A percentile compares a stretch with the other conserved stretches of the same genome.
These are phyloP conservation scores for Blastobotrys apis DNA, from an alignment of 1,139 yeast genomes.

Conservation along the genomic window DNA sequence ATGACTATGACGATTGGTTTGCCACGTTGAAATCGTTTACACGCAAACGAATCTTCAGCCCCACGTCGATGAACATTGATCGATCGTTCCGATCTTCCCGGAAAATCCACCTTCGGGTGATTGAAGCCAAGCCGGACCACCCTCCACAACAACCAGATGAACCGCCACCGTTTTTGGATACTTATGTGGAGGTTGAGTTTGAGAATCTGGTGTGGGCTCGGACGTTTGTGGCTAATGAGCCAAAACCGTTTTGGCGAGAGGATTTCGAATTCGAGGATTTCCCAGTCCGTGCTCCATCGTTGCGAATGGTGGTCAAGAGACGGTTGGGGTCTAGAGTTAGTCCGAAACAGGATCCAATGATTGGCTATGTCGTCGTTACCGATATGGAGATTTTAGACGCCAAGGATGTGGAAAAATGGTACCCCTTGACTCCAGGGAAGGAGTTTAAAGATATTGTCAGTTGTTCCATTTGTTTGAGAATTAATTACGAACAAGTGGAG, in stretches of 20 bases:
- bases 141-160: not conserved
- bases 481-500: slow-evolving; percentile 52
- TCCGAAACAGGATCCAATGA: slow-evolving; percentile 36
- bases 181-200: slow-evolving; percentile 52
- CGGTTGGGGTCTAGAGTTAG: slow-evolving; percentile 21
- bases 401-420: slow-evolving; percentile 24
- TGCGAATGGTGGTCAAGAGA: slow-evolving; percentile 24
- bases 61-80: slow-evolving; percentile 30
- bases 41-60: slow-evolving; percentile 50
- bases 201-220: slow-evolving; percentile 56
- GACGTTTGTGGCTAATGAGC: slow-evolving; percentile 46
- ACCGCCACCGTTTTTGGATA: slow-evolving; percentile 23
- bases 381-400: slow-evolving; percentile 17
- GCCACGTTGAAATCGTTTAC: slow-evolving; percentile 69
- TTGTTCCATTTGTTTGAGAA: slow-evolving; percentile 45
- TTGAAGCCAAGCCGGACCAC: slow-evolving; percentile 41
- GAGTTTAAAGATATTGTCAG: slow-evolving; percentile 9
- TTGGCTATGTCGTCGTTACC: slow-evolving; percentile 24
- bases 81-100: slow-evolving; percentile 51
- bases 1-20: slow-evolving; percentile 81
- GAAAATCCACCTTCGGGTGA: slow-evolving; percentile 51
- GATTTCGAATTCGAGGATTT: slow-evolving; percentile 46
- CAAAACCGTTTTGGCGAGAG: slow-evolving; percentile 56
- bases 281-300: slow-evolving; percentile 25
- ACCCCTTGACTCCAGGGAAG: slow-evolving; percentile 16